phyloP scores from a whole-genome alignment of 768 basidiomycete genomes.

The Rhizopogon vinicolor region DNA sequence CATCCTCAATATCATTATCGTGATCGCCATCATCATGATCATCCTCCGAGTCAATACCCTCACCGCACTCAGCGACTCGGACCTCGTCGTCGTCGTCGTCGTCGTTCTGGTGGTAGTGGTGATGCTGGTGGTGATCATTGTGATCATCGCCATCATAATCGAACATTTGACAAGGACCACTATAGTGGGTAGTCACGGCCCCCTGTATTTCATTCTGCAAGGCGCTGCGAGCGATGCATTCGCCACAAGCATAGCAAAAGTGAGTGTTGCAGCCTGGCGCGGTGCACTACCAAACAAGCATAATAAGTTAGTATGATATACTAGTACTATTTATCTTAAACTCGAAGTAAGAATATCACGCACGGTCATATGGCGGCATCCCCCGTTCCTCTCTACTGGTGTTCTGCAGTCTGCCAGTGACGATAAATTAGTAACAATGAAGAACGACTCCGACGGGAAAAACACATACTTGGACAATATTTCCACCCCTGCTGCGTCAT shows the following conservation, averaged over 20 bases:
- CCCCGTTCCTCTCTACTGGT: slow-evolving; percentile 44
- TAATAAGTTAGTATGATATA: not conserved
- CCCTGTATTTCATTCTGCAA: slow-evolving; percentile 24
- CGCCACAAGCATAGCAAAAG: slow-evolving; percentile 52
- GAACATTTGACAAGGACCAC: slow-evolving; percentile 27
- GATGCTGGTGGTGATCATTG: too few species aligned
- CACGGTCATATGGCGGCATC: slow-evolving; percentile 59
- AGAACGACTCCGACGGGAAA: not conserved
- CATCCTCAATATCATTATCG: too few species aligned
- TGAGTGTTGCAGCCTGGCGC: slow-evolving; percentile 57
- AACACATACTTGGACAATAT: slow-evolving; percentile 49
- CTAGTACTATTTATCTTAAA: too few species aligned
- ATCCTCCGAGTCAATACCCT: too few species aligned
- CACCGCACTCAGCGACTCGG: too few species aligned
- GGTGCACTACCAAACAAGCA: slow-evolving; percentile 36
- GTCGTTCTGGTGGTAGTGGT: too few species aligned
- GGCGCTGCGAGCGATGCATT: slow-evolving; percentile 38
- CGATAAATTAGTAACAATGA: not conserved
- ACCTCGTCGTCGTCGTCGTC: too few species aligned
- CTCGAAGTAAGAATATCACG: slow-evolving; percentile 14
- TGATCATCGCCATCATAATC: not conserved
- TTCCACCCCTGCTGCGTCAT: slow-evolving; percentile 57
- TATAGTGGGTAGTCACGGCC: slow-evolving; percentile 29
- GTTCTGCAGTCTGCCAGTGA: slow-evolving; percentile 35
- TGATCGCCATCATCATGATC: too few species aligned